Evolutionary conservation across 495 filamentous ascomycete genomes (phyloP).

Genomic region (Tuber umbilicatum): DNA sequence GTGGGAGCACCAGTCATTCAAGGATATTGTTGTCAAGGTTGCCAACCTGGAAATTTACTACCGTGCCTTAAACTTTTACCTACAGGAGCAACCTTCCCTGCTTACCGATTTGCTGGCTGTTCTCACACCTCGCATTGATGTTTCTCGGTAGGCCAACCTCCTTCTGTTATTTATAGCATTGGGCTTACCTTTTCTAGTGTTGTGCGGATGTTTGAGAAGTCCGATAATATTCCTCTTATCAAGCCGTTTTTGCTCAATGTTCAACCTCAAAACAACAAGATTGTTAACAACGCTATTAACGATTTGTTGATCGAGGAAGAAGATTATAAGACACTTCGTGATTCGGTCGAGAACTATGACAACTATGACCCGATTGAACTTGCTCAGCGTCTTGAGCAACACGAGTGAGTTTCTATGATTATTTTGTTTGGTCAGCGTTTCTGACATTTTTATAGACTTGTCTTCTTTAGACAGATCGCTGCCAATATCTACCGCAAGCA

Average conservation of each 20-base stretch:
- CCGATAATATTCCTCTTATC: constrained; percentile 96
- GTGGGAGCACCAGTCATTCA: constrained; percentile 99
- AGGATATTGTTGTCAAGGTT: constrained; percentile 97
- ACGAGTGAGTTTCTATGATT: constrained; percentile 51
- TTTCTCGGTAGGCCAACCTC: constrained; percentile 59
- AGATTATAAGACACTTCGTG: constrained; percentile 95
- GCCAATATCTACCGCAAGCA: constrained; percentile 99
- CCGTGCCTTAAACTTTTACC: constrained; percentile 93
- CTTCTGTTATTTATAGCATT: neutral
- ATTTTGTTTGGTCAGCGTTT: constrained; percentile 9
- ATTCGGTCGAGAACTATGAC: constrained; percentile 97
- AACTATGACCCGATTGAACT: constrained; percentile 98
- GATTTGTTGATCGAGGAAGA: constrained; percentile 98
- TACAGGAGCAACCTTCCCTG: constrained; percentile 90
- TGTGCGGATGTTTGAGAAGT: constrained; percentile 95
- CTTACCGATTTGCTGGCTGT: constrained; percentile 91
- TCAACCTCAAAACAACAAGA: constrained; percentile 93
- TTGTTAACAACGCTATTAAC: constrained; percentile 97
- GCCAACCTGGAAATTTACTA: constrained; percentile 99
- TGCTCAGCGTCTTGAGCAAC: constrained; percentile 85
- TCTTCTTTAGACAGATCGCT: constrained; percentile 99
- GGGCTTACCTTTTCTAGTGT: constrained; percentile 48
- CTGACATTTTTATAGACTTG: constrained; percentile 49
- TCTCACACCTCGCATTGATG: constrained; percentile 87
- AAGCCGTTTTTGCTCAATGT: constrained; percentile 98